phyloP scores from a whole-genome alignment of 129 eudicot genomes.

The Helianthus tuberosus region DNA sequence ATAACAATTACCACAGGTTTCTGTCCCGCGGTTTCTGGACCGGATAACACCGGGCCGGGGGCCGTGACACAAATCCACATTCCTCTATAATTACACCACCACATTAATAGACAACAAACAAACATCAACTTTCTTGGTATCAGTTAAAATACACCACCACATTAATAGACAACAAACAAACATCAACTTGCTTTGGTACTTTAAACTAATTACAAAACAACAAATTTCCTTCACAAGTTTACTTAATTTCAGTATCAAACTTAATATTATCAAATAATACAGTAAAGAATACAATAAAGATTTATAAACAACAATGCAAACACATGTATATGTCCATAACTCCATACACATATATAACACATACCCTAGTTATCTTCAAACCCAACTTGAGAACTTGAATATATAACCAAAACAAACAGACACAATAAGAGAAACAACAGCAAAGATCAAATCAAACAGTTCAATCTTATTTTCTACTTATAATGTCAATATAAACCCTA shows the following conservation, averaged over 20 bases:
- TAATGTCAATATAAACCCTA: too few species aligned
- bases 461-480: too few species aligned
- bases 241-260: neutral
- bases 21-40: too few species aligned
- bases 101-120: too few species aligned
- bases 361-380: constrained; percentile 24
- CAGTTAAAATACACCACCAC: constrained; percentile 41
- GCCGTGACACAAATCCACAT: constrained; percentile 34
- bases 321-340: too few species aligned
- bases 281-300: neutral
- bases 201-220: constrained; percentile 40
- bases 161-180: constrained; percentile 60
- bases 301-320: neutral
- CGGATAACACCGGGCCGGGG: too few species aligned
- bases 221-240: constrained; percentile 26
- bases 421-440: constrained; percentile 18
- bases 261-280: neutral
- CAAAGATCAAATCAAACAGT: constrained; percentile 33
- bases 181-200: constrained; percentile 45
- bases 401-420: constrained; percentile 5
- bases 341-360: neutral
- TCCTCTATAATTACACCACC: constrained; percentile 45
- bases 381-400: constrained; percentile 16
- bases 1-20: too few species aligned
- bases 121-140: constrained; percentile 51